A percentile compares a stretch with the other conserved stretches of the same genome.
phyloP scores from a whole-genome alignment of 192 early-diverging fungal species.

The Mycoemilia scoparia region DNA sequence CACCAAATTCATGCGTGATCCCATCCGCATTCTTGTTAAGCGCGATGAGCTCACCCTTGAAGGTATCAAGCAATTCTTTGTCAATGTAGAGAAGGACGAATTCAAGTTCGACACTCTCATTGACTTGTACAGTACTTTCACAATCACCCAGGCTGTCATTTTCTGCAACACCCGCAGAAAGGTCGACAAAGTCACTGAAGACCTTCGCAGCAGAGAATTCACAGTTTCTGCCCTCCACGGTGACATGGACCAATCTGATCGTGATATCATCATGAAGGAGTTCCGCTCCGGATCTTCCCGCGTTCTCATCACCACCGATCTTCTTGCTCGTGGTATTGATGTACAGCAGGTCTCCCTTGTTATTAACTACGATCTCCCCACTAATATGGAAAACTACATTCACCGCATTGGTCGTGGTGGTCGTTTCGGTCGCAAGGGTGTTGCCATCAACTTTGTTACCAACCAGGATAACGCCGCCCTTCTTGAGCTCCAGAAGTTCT shows the following conservation, averaged over 20 bases:
- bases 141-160: slow-evolving; percentile 96
- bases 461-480: slow-evolving; percentile 84
- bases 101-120: slow-evolving; percentile 98
- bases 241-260: slow-evolving; percentile 94
- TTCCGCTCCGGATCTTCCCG: slow-evolving; percentile 95
- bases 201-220: slow-evolving; percentile 76
- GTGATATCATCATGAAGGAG: slow-evolving; percentile 97
- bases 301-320: slow-evolving; percentile 92
- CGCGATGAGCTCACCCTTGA: slow-evolving; percentile 90
- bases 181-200: slow-evolving; percentile 98
- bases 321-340: slow-evolving; percentile 97
- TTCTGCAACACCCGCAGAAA: slow-evolving; percentile 99
- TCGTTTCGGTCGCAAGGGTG: slow-evolving; percentile 99
- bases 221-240: slow-evolving; percentile 99
- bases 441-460: slow-evolving; percentile 98
- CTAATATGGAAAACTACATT: slow-evolving; percentile 98
- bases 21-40: slow-evolving; percentile 97
- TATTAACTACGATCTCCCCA: slow-evolving; percentile 96
- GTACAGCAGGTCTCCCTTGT: slow-evolving; percentile 99
- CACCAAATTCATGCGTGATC: slow-evolving; percentile 95
- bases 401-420: slow-evolving; percentile 99
- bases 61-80: slow-evolving; percentile 94
- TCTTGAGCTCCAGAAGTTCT: slow-evolving; percentile 82
- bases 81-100: slow-evolving; percentile 97
- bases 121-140: slow-evolving; percentile 96